Evolutionary conservation across 495 filamentous ascomycete species (phyloP).

Genomic region (Trichoderma gamsii): DNA sequence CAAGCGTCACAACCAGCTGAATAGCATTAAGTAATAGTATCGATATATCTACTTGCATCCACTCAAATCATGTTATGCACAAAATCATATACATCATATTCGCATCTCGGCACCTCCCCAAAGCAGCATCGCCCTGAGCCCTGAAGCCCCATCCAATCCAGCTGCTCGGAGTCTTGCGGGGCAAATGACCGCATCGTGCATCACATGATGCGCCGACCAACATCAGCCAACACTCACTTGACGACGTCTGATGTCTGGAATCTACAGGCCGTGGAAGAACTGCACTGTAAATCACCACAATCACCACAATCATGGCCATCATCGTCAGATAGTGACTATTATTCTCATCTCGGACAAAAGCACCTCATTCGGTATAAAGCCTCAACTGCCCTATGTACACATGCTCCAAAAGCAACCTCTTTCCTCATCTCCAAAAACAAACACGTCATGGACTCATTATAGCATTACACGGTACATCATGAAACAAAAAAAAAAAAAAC

Average conservation of each 20-base stretch:
- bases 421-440: neutral
- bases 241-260: neutral
- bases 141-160: neutral
- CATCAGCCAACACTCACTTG: neutral
- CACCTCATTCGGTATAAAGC: too few species aligned
- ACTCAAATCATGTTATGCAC: neutral
- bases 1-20: too few species aligned
- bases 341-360: too few species aligned
- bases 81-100: neutral
- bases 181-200: constrained; percentile 9
- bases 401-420: neutral
- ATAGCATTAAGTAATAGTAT: neutral
- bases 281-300: too few species aligned
- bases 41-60: neutral
- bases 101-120: neutral
- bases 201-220: neutral
- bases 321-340: neutral
- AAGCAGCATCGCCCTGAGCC: neutral
- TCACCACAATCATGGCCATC: too few species aligned
- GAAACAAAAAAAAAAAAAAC: neutral
- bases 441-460: neutral
- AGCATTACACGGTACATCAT: neutral
- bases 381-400: neutral
- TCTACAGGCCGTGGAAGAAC: neutral
- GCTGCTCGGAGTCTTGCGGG: constrained; percentile 1